Evolutionary conservation across 345 rosid species (phyloP).

Genomic region (Orychophragmus violaceus): DNA sequence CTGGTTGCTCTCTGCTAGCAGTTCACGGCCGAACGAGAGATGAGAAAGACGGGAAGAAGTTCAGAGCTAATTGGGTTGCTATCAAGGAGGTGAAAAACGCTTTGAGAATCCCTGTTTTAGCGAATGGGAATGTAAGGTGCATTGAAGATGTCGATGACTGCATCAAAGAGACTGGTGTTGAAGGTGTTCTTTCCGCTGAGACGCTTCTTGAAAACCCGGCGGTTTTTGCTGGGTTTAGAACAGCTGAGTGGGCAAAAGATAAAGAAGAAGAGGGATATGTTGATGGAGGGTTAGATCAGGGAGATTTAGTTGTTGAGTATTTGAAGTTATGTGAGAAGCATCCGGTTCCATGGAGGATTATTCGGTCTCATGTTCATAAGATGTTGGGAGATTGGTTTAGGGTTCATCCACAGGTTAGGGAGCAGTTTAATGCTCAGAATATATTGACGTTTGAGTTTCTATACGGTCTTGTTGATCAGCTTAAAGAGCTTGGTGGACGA

Average conservation of each 20-base stretch:
- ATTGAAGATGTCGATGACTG: slow-evolving; percentile 65
- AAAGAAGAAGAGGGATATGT: slow-evolving; percentile 33
- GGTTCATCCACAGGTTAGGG: slow-evolving; percentile 69
- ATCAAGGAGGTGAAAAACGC: slow-evolving; percentile 77
- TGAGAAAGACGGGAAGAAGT: slow-evolving; percentile 79
- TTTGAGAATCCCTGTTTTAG: slow-evolving; percentile 75
- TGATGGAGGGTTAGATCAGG: slow-evolving; percentile 69
- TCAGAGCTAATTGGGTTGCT: slow-evolving; percentile 73
- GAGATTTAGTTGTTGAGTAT: slow-evolving; percentile 65
- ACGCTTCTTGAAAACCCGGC: slow-evolving; percentile 94
- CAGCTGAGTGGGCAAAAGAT: slow-evolving; percentile 51
- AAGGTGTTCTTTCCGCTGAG: slow-evolving; percentile 96
- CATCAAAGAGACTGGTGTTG: slow-evolving; percentile 67
- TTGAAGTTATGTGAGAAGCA: slow-evolving; percentile 77
- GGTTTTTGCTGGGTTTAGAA: slow-evolving; percentile 71
- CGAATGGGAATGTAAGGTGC: slow-evolving; percentile 83
- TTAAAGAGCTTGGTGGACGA: slow-evolving; percentile 55
- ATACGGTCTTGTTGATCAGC: slow-evolving; percentile 54
- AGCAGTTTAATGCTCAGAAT: slow-evolving; percentile 65
- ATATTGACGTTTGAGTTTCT: slow-evolving; percentile 77
- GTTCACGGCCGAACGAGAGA: slow-evolving; percentile 89
- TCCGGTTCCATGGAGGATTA: slow-evolving; percentile 94
- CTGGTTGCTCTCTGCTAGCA: slow-evolving; percentile 87
- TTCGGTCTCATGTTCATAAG: slow-evolving; percentile 83
- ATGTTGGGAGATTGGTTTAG: slow-evolving; percentile 87